Evolutionary conservation across 345 rosid species (phyloP).

Genomic region (Dimocarpus longan): DNA sequence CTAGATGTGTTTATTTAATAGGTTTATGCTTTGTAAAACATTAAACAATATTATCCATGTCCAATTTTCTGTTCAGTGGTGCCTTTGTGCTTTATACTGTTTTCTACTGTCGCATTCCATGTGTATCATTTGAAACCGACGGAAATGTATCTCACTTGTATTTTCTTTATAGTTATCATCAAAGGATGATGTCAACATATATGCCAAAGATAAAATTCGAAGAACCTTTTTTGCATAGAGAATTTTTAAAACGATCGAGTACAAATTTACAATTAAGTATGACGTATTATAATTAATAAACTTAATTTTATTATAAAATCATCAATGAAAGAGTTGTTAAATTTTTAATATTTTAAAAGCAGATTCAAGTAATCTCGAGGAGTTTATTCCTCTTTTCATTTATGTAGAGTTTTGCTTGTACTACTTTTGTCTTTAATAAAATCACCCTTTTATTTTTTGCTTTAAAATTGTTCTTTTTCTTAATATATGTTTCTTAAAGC

Average conservation of each 20-base stretch:
- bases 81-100: not conserved
- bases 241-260: no score
- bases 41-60: not conserved
- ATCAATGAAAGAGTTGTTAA: not conserved
- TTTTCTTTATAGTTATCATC: not conserved
- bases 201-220: not conserved
- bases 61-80: not conserved
- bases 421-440: not conserved
- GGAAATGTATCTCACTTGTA: not conserved
- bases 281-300: no score
- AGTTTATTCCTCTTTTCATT: not conserved
- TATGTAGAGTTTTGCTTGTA: not conserved
- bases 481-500: not conserved
- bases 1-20: not conserved
- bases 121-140: not conserved
- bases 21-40: not conserved
- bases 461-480: no score
- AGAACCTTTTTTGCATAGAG: no score
- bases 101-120: not conserved
- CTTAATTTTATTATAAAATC: no score
- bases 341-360: not conserved
- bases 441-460: not conserved
- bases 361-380: not conserved
- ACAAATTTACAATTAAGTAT: no score
- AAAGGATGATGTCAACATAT: not conserved